Percentiles rank a stretch among this genome's conserved stretches.
Conservation (phyloP, 2,329 filamentous ascomycete species). For the Alternaria viburni region DNA sequence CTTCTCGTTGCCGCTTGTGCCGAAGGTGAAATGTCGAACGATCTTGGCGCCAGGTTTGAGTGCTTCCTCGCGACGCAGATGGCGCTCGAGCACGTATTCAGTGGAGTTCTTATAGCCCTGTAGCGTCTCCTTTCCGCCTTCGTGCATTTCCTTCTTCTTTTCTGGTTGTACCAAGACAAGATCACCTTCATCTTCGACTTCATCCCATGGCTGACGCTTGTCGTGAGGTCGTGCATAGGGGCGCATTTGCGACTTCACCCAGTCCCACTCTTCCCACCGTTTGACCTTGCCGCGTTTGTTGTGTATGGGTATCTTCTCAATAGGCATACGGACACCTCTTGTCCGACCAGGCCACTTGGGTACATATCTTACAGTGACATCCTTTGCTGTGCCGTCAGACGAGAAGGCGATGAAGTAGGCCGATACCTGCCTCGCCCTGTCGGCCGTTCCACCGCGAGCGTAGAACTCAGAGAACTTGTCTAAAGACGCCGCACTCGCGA, state of each 20-base stretch:
- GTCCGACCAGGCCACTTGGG: conserved; percentile 87
- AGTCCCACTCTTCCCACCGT: conserved; percentile 79
- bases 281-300: conserved; percentile 78
- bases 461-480: conserved; percentile 79
- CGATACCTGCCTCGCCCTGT: conserved; percentile 86
- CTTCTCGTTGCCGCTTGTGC: conserved; percentile 74
- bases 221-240: conserved; percentile 66
- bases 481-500: conserved; percentile 67
- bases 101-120: conserved; percentile 87
- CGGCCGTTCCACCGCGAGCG: conserved; percentile 80
- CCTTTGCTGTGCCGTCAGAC: conserved; percentile 86
- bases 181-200: conserved; percentile 78
- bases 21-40: conserved; percentile 75
- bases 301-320: conserved; percentile 82
- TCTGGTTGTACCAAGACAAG: conserved; percentile 72
- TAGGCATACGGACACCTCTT: conserved; percentile 78
- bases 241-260: conserved; percentile 83
- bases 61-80: conserved; percentile 91
- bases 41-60: conserved; percentile 71
- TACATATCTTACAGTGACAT: conserved; percentile 91
- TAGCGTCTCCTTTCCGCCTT: conserved; percentile 75
- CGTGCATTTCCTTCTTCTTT: conserved; percentile 68
- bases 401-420: conserved; percentile 87
- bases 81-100: conserved; percentile 83
- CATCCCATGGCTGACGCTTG: conserved; percentile 72